Base-by-base conservation (phyloP, 2,329 filamentous ascomycete species). In the Phialophora chinensis region DNA sequence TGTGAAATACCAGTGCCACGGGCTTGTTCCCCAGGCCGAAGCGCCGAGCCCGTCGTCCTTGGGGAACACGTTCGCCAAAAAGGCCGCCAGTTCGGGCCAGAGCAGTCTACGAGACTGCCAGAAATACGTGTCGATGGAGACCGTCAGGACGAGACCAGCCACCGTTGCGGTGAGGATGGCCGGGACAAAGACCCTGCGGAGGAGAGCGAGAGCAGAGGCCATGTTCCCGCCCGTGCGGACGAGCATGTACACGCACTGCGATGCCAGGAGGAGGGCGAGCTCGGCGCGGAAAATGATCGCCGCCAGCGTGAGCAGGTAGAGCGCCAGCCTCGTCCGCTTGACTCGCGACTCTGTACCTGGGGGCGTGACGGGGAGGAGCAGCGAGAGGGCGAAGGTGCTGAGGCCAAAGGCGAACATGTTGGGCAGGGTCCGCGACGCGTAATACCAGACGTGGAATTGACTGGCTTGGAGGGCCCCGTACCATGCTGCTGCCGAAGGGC, bases 381-480 rank as follows among this genome's bases (percentile, higher is more conserved):
- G 80, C 47, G 81, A 77, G 55, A 87, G 73, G 10, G 78, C 78
- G 8, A 79, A 53, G 0, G 79, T 82, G 38, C 90, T 92, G 66
- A 97, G 80, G 10, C 88, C 87, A 80, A 98, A 95, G 23, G 95
- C 93, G 79, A 97, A 96, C 90, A 96, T 97, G 77, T 99, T 99
- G 1, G 95, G 95, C 71, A 99, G 81, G 2, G 93, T 95, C 67
- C 95, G 86, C 17, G 93, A 95, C 14, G 93, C 90, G 81, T 99
- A 99, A 79, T 92, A 99, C 68, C 95, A 85, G 68, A 96, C 81
- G 79, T 99, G 95, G 75, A 99, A 99, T 78, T 98, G 94, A 77
- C 88, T 90, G 1, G 87, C 86, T 75, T 93, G 90, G 62, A 98
- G 83, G 47, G 91, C 68, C 3, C 90, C 79, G 81, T 91, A 99